Percentiles rank a stretch among this genome's conserved stretches.
These are phyloP conservation scores for Chloris gayana DNA, from an alignment of 176 grass and related monocot genomes.

Conservation along the genomic window DNA sequence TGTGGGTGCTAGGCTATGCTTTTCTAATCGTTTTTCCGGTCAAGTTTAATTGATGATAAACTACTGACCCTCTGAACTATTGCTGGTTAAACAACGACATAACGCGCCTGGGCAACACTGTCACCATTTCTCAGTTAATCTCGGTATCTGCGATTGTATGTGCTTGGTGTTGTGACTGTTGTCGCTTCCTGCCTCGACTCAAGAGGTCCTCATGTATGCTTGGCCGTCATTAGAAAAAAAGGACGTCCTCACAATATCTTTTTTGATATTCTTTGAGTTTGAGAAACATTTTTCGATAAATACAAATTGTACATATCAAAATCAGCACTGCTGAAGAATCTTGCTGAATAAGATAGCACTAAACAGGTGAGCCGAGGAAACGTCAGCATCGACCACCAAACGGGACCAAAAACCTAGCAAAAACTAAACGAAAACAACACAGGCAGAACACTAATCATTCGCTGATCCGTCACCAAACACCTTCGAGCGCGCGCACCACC, in stretches of 20 bases:
- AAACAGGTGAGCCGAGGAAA: neutral
- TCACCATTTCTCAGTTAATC: neutral
- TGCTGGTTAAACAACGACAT: neutral
- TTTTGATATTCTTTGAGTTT: too few species aligned
- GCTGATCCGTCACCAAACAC: slow-evolving; percentile 18
- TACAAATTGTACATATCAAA: neutral
- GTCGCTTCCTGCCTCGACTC: neutral
- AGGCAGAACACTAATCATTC: neutral
- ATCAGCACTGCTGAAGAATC: slow-evolving; percentile 6
- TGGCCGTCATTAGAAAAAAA: too few species aligned
- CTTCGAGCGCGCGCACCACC: slow-evolving; percentile 37
- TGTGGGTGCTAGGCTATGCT: neutral
- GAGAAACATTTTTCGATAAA: too few species aligned
- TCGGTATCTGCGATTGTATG: neutral
- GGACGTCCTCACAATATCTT: neutral
- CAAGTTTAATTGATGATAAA: neutral
- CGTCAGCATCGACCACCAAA: neutral
- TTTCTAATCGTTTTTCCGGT: neutral
- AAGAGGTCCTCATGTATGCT: neutral
- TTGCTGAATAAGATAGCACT: neutral
- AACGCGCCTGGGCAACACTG: neutral
- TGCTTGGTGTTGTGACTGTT: neutral
- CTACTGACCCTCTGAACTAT: neutral
- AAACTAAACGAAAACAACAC: neutral
- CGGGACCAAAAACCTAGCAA: neutral